Conservation (phyloP, 2,329 filamentous ascomycete genomes). For the Chrysoporthe deuterocubensis region DNA sequence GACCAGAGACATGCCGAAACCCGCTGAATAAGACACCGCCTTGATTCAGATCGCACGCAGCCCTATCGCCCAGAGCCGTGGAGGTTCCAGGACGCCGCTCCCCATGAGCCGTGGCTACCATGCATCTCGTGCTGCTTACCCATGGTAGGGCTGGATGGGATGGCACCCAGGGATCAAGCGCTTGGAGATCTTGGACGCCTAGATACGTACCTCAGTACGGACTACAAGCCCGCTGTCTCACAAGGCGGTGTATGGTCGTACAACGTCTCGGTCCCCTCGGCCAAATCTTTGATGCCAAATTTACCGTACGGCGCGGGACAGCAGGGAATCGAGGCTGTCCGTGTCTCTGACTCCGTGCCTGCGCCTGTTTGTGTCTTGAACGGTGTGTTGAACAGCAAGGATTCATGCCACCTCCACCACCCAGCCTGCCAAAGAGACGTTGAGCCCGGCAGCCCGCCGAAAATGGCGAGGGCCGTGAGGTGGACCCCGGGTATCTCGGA, state of each 20-base stretch:
- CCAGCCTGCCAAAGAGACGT: not conserved
- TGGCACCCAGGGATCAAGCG: conserved; percentile 19
- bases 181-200: conserved; percentile 1
- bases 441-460: conserved; percentile 1
- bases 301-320: not conserved
- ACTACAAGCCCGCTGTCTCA: not conserved
- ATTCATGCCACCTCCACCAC: conserved; percentile 20
- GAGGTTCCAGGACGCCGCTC: conserved; percentile 16
- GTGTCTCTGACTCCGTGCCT: not conserved
- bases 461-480: conserved; percentile 7
- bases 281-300: conserved; percentile 9
- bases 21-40: conserved; percentile 22
- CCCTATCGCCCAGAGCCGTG: conserved; percentile 3
- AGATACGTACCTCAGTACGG: not conserved
- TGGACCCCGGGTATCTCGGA: not conserved
- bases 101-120: conserved; percentile 1
- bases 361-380: not conserved
- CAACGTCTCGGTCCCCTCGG: conserved; percentile 18
- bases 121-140: conserved; percentile 9
- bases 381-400: conserved; percentile 7
- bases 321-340: not conserved
- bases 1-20: conserved; percentile 11
- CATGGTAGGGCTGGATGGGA: conserved; percentile 20
- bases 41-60: conserved; percentile 15
- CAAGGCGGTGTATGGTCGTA: conserved; percentile 22